Base-by-base conservation (phyloP, 192 early-diverging fungal genomes). In the Backusella luteola region DNA sequence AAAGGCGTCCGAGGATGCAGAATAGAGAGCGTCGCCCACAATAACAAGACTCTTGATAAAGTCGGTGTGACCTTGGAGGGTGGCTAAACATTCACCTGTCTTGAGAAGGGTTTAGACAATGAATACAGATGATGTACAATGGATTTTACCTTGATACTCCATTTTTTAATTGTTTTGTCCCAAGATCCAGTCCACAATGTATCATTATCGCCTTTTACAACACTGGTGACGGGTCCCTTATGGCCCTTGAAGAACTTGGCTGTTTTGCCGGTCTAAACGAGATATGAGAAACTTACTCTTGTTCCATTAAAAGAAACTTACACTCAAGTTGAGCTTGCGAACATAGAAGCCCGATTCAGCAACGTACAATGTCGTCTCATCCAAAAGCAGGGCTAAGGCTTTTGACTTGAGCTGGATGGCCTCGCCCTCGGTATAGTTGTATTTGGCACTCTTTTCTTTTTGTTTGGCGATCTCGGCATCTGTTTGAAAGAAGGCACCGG, bases 111-210 rank as follows among this genome's bases (percentile, higher is more conserved):
- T 3, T 32, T 32, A 32, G 32, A 3, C 32, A 32, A 32, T 32
- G 32, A 2, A 32, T 32, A 32, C 2, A 32, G 2, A 3, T 32
- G 32, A 32, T 32, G 3, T 32, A 3, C 32, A 32, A 32, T 32
- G 32, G 0, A 32, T 0, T 32, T 32, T 32, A 93, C 91, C 80
- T 93, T 87, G 2, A 90, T 85, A 63, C 94, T 84, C 96, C 96
- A 99, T 49, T 95, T 88, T 52, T 84, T 90, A 72, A 96, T 82
- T 0, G 91, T 91, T 82, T 96, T 97, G 84, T 99, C 97, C 97
- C 97, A 99, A 8, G 97, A 97, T 26, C 94, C 95, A 1, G 94
- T 97, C 68, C 95, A 88, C 23, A 96, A 90, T 6, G 85, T 88
- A 32, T 85, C 89, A 17, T 85, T 84, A 15, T 76, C 68, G 2